Evolutionary conservation across 1,284 basidiomycete genomes (phyloP).

Genomic region (Puccinia sorghi): DNA sequence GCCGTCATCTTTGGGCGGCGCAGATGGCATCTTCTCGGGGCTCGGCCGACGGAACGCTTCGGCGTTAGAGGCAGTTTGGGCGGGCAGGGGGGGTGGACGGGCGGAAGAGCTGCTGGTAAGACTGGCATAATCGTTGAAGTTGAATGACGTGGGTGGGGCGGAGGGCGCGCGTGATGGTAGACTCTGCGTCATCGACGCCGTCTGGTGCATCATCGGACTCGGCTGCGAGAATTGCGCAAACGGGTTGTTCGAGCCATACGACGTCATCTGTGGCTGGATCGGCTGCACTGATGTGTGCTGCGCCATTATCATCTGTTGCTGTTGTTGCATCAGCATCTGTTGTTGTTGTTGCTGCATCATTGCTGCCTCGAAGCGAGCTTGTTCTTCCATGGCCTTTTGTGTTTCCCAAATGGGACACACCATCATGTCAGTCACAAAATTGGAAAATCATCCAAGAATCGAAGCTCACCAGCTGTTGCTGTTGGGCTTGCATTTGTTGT

Average conservation of each 20-base stretch:
- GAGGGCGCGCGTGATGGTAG: slow-evolving; percentile 49
- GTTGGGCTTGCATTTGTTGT: slow-evolving; percentile 55
- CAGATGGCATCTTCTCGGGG: slow-evolving; percentile 49
- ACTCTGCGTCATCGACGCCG: slow-evolving; percentile 33
- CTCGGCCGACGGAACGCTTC: slow-evolving; percentile 53
- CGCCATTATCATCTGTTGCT: slow-evolving; percentile 60
- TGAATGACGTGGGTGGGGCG: slow-evolving; percentile 57
- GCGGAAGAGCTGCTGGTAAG: slow-evolving; percentile 55
- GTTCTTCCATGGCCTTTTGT: slow-evolving; percentile 57
- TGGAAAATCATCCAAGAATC: too few relatives aligned
- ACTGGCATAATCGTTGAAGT: slow-evolving; percentile 54
- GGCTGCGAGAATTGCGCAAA: slow-evolving; percentile 64
- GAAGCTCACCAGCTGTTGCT: slow-evolving; percentile 53
- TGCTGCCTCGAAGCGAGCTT: slow-evolving; percentile 69
- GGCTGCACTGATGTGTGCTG: slow-evolving; percentile 54
- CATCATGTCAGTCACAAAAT: background rate
- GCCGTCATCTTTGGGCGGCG: slow-evolving; percentile 63
- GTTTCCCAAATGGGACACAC: too few relatives aligned
- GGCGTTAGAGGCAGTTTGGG: slow-evolving; percentile 54
- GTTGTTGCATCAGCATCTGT: slow-evolving; percentile 57
- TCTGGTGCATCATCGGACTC: slow-evolving; percentile 27
- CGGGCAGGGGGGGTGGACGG: slow-evolving; percentile 56
- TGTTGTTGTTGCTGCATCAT: slow-evolving; percentile 62
- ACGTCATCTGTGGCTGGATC: slow-evolving; percentile 64
- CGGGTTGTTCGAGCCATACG: slow-evolving; percentile 87